Conservation (phyloP, 1,284 basidiomycete genomes). For the Ceratobasidium papillatum region DNA sequence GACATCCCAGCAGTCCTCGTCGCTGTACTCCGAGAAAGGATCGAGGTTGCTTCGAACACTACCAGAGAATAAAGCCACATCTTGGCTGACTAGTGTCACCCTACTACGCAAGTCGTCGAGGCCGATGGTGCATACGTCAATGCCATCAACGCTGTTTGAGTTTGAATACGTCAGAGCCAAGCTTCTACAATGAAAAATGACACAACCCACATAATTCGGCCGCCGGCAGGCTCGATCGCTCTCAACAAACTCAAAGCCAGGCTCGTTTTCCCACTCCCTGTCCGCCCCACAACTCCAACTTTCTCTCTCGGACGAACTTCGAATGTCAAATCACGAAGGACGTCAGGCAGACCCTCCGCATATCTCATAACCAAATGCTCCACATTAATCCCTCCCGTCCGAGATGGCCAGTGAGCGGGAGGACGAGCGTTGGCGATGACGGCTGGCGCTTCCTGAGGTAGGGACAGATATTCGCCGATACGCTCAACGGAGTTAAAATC, state of each 20-base stretch:
- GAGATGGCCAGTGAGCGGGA: slow-evolving; percentile 83
- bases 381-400: slow-evolving; percentile 59
- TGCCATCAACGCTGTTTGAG: slow-evolving; percentile 67
- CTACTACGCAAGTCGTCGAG: slow-evolving; percentile 78
- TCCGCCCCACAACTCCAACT: slow-evolving; percentile 66
- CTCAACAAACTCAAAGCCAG: slow-evolving; percentile 79
- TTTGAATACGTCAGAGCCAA: not conserved
- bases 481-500: slow-evolving; percentile 82
- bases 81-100: slow-evolving; percentile 81
- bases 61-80: slow-evolving; percentile 85
- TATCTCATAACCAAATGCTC: slow-evolving; percentile 75
- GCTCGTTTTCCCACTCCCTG: slow-evolving; percentile 68
- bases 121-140: slow-evolving; percentile 83
- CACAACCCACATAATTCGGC: slow-evolving; percentile 68
- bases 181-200: not conserved
- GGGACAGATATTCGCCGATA: slow-evolving; percentile 79
- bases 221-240: slow-evolving; percentile 78
- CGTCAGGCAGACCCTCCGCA: slow-evolving; percentile 74
- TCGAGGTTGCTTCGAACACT: slow-evolving; percentile 83
- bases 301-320: slow-evolving; percentile 77
- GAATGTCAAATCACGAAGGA: slow-evolving; percentile 75
- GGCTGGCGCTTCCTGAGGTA: slow-evolving; percentile 82
- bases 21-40: slow-evolving; percentile 69
- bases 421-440: slow-evolving; percentile 63
- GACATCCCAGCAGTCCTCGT: slow-evolving; percentile 71